Evolutionary conservation across 2,329 filamentous ascomycete genomes (phyloP), one percentile per base, ranked within the genome.

Genomic region (Helminthosporium solani): DNA sequence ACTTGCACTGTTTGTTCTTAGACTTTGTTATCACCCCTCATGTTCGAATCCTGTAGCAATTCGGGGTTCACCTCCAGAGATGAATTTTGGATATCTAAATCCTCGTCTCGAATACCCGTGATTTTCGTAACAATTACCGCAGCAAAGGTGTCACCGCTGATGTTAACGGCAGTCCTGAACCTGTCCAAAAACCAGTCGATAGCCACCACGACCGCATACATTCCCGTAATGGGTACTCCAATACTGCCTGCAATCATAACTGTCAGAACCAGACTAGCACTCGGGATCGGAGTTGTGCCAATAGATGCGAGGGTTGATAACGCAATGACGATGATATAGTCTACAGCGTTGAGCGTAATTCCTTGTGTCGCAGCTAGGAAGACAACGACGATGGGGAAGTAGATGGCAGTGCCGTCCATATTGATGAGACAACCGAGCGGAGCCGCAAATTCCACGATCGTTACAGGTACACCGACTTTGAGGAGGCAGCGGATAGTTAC

Each of bases 151-250:
- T 80, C 78, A n/a, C 75, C 75, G 28, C 70, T 74, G 34, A 80
- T 77, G 49, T 80, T 80, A 43, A 74, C 57, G 3, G 73, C 71
- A 0, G 78, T 80, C 12, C 78, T 70, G 71, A 80, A 80, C 21
- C 78, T 74, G 61, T 80, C 78, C n/a, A 79, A 66, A 60, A 80
- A 74, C 78, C 77, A 80, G 51, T 79, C 77, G 35, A 80, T 79
- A 19, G 76, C 77, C 2, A 79, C 72, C 12, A 80, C 75, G 33
- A 80, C 75, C 18, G 73, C 77, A 51, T 75, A 79, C 75, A 78
- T 78, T 15, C 68, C 72, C 0, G 74, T 78, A 27, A 78, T 59
- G 1, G 70, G 68, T 1, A 79, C 70, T 12, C 72, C 67, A 42
- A 79, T 68, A 7, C 68, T 68, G 18, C 68, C 63, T 8, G 75